Evolutionary conservation across 768 basidiomycete species (phyloP), one percentile per base, ranked within the genome.

Genomic region (Kondoa malvinella): DNA sequence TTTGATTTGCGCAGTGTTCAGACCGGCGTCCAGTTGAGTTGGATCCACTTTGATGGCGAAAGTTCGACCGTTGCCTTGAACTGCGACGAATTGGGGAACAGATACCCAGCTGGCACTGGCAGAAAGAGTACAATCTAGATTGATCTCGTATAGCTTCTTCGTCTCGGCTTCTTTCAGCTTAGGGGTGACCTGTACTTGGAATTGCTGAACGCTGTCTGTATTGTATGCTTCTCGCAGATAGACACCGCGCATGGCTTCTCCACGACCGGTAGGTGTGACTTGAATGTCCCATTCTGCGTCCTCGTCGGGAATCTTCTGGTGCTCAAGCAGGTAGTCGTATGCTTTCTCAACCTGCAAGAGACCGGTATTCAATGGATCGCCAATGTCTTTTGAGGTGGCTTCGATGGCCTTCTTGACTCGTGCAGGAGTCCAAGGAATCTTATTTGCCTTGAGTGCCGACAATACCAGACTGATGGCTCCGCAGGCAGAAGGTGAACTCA

Each of bases 41-140:
- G 69, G 69, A 57, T 70, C 69, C 15, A 70, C 69, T 3, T 61
- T 66, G n/a, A 70, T 63, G 32, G 62, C 58, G 66, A 70, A 70
- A 1, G 60, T 61, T 1, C 69, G 66, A 50, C 69, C 69, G 4
- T n/a, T 34, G 14, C 64, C 61, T 26, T 30, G 17, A 17, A 70
- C 16, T 1, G 60, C 59, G 12, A 70, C 31, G 57, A 30, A 70
- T 3, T 50, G 26, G 2, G 69, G 69, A 15, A 32, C 59, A 17
- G 57, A 29, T 30, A 70, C 60, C 69, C 69, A 70, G 1, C 25
- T 14, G 3, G 32, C 66, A 2, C 34, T 56, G 3, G 59, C 17
- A 2, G 34, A 4, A 31, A 70, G 30, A n/a, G 66, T 31, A 2
- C 66, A 60, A 31, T 70, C 59, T 30, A 70, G 29, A 33, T 70